Base-by-base conservation (phyloP, 257 asterid species). In the Przewalskia tangutica region DNA sequence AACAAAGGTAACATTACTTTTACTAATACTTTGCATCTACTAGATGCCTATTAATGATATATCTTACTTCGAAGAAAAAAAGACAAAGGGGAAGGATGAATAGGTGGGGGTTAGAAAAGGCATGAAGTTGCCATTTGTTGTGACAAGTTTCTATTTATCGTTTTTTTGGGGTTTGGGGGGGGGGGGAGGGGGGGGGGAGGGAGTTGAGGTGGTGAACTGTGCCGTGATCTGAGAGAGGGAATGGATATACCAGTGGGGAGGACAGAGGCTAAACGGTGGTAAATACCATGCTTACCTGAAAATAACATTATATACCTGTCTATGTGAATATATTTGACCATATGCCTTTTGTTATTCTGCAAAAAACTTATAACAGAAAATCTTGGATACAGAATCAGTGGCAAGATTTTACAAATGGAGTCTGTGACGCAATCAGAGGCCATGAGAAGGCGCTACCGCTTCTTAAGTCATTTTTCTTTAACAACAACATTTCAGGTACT, bases 401-500 rank as follows among this genome's bases (percentile, higher is more conserved):
- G 99, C 58, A 94, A 89, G 92, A 90, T 94, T 84, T 84, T 95
- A 76, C 95, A 95, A 84, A 65, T 94, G 90, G 99, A 94, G 89
- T 84, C 94, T 18, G 89, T 94, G 86, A 90, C 95, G 77, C 98
- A 95, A 81, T 91, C 98, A 46, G 99, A 95, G 88, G 92, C 91
- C 68, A 87, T 89, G 84, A 92, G 98, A 86, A 91, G 93, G 84
- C 97, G 97, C 77, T 95, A 91, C 83, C 98, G 98, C 82, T 94
- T 89, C 90, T 82, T 95, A 86, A 94, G 99, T 89, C 99, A 95
- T 90, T 89, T 95, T 84, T 91, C 99, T 86, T 87, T 95, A 88
- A 91, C 99, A 83, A 91, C 99, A 79, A 89, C 94, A 53, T 92
- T 91, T 88, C 97, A 95, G 97, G 99, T 93, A 78, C 83, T 80